Percentiles rank a stretch among this genome's conserved stretches.
phyloP scores from a whole-genome alignment of 371 early-diverging fungal genomes.

The Mucor ambiguus region DNA sequence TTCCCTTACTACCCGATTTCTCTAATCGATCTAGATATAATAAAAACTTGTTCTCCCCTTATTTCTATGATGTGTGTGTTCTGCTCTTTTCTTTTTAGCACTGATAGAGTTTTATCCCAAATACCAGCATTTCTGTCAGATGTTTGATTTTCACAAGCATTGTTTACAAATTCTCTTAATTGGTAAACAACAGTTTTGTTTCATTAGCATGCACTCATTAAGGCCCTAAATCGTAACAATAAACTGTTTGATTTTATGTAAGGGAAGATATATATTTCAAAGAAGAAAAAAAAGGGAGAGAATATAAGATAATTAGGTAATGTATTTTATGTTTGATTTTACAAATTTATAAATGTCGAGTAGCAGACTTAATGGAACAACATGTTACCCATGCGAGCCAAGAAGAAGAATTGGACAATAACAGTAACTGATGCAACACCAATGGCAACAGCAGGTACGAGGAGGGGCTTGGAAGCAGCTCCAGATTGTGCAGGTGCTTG shows the following conservation, averaged over 20 bases:
- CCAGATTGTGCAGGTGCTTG: slow-evolving; percentile 3
- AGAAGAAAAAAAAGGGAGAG: neutral
- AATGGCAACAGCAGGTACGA: slow-evolving; percentile 16
- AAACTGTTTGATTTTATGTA: neutral
- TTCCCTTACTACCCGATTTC: neutral
- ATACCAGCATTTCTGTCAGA: neutral
- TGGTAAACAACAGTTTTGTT: neutral
- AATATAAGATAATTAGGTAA: neutral
- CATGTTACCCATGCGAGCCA: slow-evolving; percentile 5
- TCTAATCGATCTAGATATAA: slow-evolving; percentile 5
- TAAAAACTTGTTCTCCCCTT: neutral
- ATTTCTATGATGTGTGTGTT: neutral
- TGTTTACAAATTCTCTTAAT: neutral
- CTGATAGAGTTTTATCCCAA: neutral
- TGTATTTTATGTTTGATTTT: neutral
- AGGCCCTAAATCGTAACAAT: neutral
- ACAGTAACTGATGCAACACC: slow-evolving; percentile 12
- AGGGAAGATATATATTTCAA: neutral
- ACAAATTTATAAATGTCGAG: neutral
- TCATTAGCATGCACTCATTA: neutral
- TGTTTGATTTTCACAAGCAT: neutral
- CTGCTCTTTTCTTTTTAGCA: neutral
- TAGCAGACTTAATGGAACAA: neutral
- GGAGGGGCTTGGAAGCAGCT: neutral
- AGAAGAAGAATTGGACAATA: slow-evolving; percentile 16